Percentiles rank a stretch among this genome's conserved stretches.
Evolutionary conservation across 2,329 filamentous ascomycete genomes (phyloP).

Genomic region (Penicillium corylophilum): DNA sequence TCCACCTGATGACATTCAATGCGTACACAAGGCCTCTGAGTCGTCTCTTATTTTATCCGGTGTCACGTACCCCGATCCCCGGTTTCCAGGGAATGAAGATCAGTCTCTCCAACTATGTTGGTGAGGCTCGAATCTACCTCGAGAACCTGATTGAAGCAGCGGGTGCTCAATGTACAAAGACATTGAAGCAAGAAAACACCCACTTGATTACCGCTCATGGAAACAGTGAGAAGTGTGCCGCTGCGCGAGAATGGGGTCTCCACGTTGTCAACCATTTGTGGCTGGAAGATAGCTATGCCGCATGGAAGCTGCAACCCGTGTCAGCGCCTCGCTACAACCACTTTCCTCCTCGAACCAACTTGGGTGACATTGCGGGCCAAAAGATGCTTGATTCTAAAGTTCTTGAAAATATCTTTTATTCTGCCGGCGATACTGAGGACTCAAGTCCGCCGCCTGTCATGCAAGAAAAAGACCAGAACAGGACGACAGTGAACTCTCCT

Average conservation of each 20-base stretch:
- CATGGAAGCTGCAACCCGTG: conserved; percentile 72
- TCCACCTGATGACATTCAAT: conserved; percentile 84
- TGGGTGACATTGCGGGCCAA: conserved; percentile 89
- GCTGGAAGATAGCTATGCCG: conserved; percentile 96
- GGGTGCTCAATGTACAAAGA: conserved; percentile 89
- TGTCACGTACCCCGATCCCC: conserved; percentile 72
- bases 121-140: conserved; percentile 87
- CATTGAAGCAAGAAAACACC: conserved; percentile 91
- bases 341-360: conserved; percentile 85
- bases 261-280: conserved; percentile 91
- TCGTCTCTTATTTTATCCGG: conserved; percentile 84
- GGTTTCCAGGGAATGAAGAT: conserved; percentile 77
- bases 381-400: conserved; percentile 74
- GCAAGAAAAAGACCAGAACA: conserved; percentile 39
- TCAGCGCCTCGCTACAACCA: conserved; percentile 75
- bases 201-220: conserved; percentile 90
- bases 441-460: conserved; percentile 28
- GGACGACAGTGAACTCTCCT: conserved; percentile 23
- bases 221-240: conserved; percentile 87
- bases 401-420: conserved; percentile 68
- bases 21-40: conserved; percentile 82
- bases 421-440: conserved; percentile 29
- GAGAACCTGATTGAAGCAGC: conserved; percentile 85
- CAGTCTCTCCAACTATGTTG: conserved; percentile 93
- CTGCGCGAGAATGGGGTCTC: conserved; percentile 89